These are phyloP conservation scores for Exophiala calicioides DNA, from an alignment of 2,329 filamentous ascomycete species.

Conservation along the genomic window DNA sequence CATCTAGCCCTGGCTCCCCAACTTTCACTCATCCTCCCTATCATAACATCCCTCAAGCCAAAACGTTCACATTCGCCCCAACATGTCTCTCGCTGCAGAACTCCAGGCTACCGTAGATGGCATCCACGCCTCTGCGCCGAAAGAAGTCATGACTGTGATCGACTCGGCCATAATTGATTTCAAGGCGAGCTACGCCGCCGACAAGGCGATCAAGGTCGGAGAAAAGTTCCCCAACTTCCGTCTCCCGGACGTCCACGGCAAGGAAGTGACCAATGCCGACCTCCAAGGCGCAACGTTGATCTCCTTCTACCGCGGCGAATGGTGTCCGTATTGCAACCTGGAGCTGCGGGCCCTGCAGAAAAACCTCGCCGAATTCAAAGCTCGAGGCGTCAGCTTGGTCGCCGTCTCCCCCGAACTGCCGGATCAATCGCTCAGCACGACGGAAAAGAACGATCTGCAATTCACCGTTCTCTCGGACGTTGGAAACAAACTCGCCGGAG, in stretches of 20 bases:
- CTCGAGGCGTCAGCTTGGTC: slow-evolving; percentile 44
- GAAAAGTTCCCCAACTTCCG: slow-evolving; percentile 39
- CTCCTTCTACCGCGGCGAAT: slow-evolving; percentile 51
- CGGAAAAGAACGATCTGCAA: slow-evolving; percentile 45
- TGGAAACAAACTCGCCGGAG: slow-evolving; percentile 38
- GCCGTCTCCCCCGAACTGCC: slow-evolving; percentile 48
- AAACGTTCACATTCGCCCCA: too few species aligned
- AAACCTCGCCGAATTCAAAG: slow-evolving; percentile 34
- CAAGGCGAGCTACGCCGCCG: slow-evolving; percentile 30
- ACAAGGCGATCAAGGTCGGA: slow-evolving; percentile 37
- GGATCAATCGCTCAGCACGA: slow-evolving; percentile 39
- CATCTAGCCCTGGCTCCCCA: too few species aligned
- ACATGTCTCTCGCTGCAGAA: not conserved
- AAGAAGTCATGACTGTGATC: not conserved
- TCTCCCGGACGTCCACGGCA: slow-evolving; percentile 40
- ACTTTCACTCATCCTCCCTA: too few species aligned
- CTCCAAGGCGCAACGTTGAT: slow-evolving; percentile 43
- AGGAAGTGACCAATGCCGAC: slow-evolving; percentile 35
- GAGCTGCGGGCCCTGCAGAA: slow-evolving; percentile 41
- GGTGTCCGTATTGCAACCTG: slow-evolving; percentile 52
- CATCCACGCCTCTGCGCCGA: not conserved
- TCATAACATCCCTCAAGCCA: too few species aligned
- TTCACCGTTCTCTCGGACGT: slow-evolving; percentile 47
- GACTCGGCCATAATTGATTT: slow-evolving; percentile 1
- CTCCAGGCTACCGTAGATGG: not conserved